Evolutionary conservation across 257 asterid species (phyloP).

Genomic region (Plectranthus barbatus): DNA sequence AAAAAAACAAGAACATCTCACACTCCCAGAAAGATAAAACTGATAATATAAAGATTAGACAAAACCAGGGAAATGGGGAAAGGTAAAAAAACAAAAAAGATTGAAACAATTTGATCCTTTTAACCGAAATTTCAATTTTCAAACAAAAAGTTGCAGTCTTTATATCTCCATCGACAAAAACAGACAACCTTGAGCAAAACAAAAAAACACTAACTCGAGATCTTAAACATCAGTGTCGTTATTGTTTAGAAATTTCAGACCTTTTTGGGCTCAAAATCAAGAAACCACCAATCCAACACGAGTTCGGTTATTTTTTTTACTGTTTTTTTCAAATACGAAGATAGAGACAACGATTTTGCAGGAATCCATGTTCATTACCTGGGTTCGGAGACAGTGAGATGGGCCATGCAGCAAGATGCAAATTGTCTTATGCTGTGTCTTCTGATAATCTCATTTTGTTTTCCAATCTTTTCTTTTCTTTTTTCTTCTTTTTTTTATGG

Average conservation of each 20-base stretch:
- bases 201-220: conserved; percentile 24
- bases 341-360: conserved; percentile 16
- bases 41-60: conserved; percentile 4
- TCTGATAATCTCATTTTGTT: conserved; percentile 1
- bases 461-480: neutral
- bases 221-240: conserved; percentile 17
- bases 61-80: conserved; percentile 13
- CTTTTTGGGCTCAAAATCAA: conserved; percentile 17
- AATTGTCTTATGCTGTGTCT: conserved; percentile 14
- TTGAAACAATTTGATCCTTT: conserved; percentile 9
- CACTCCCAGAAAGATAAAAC: conserved; percentile 19
- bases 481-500: conserved; percentile 4
- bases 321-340: neutral
- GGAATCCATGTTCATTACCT: conserved; percentile 33
- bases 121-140: conserved; percentile 3
- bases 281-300: conserved; percentile 1
- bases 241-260: conserved; percentile 1
- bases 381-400: conserved; percentile 20
- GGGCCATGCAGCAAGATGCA: conserved; percentile 22
- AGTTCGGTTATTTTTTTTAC: neutral
- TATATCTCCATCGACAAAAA: conserved; percentile 3
- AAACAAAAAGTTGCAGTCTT: conserved; percentile 21
- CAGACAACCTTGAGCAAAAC: conserved; percentile 13
- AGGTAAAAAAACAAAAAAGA: conserved; percentile 15
- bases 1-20: conserved; percentile 29